Conservation (phyloP, 441 rosid species). For the Metrosideros polymorpha region DNA sequence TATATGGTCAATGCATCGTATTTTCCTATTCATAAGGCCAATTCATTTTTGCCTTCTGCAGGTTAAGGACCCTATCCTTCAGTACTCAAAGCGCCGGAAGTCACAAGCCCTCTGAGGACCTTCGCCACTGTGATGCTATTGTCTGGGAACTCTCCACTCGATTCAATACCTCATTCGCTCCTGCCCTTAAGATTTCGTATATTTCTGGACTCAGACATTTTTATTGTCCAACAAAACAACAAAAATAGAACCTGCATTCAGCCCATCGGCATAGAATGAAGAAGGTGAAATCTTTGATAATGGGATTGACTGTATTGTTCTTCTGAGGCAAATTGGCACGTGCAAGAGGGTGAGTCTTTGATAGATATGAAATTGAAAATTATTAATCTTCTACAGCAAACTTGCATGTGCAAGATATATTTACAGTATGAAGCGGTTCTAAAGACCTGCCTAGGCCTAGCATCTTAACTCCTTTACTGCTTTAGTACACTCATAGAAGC, state of each 20-base stretch:
- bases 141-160: not conserved
- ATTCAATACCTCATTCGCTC: not conserved
- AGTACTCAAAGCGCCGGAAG: conserved; percentile 67
- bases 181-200: not conserved
- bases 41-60: conserved; percentile 9
- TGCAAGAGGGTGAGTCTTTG: not conserved
- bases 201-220: not conserved
- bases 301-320: not conserved
- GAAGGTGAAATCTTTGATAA: not conserved
- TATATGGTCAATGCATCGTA: not conserved
- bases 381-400: not conserved
- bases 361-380: not conserved
- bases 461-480: not conserved
- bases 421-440: not conserved
- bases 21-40: not conserved
- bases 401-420: not conserved
- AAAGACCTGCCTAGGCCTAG: not conserved
- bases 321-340: not conserved
- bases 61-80: conserved; percentile 93
- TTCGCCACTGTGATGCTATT: not conserved
- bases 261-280: not conserved
- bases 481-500: not conserved
- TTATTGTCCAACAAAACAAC: not conserved
- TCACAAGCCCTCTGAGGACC: conserved; percentile 22
- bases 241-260: not conserved